A percentile compares a stretch with the other conserved stretches of the same genome.
phyloP scores from a whole-genome alignment of 129 eudicot genomes.

The carrot (Daucus carota) region DNA sequence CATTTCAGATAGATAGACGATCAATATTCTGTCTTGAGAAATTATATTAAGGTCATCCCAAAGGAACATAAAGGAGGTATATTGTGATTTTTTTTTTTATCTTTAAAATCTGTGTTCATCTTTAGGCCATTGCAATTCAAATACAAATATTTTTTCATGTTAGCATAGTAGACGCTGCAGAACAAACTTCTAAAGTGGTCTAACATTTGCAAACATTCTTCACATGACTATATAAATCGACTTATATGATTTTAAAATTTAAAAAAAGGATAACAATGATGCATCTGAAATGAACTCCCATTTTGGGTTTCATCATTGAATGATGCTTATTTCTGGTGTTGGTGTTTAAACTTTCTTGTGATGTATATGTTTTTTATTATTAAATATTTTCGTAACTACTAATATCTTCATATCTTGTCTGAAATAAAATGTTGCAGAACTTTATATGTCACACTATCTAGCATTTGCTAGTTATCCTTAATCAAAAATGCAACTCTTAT shows the following conservation, averaged over 20 bases:
- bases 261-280: neutral
- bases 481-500: constrained; percentile 5
- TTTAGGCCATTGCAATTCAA: neutral
- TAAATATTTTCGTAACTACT: neutral
- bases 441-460: neutral
- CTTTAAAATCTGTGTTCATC: neutral
- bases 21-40: neutral
- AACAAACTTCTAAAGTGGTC: too few species aligned
- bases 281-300: neutral
- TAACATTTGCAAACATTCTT: too few species aligned
- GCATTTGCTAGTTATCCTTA: neutral
- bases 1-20: neutral
- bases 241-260: too few species aligned
- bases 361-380: neutral
- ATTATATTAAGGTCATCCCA: neutral
- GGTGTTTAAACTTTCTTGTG: neutral
- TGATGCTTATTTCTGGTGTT: neutral
- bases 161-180: too few species aligned
- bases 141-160: too few species aligned
- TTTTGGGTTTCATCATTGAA: neutral
- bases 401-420: neutral
- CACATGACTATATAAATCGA: too few species aligned
- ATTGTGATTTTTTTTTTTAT: neutral
- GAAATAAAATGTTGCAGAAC: neutral
- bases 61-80: neutral